phyloP scores from a whole-genome alignment of 331 rosid genomes.

The Pyracantha coccinea region DNA sequence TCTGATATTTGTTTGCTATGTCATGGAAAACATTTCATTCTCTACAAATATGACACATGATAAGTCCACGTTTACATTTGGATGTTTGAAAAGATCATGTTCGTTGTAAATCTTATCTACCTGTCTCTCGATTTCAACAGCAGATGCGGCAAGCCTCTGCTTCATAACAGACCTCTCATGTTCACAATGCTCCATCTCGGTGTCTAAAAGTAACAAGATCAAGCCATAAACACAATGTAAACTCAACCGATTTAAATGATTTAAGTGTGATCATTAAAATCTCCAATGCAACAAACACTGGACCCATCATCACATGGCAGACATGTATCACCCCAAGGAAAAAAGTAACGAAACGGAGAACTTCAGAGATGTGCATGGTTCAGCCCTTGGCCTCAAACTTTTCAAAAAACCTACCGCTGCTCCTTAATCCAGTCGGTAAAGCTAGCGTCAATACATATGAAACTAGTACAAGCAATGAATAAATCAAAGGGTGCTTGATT shows the following conservation, averaged over 20 bases:
- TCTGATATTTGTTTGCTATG: slow-evolving; percentile 10
- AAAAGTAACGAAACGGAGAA: not conserved
- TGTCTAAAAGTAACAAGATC: slow-evolving; percentile 35
- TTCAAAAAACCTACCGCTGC: not conserved
- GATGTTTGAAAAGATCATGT: not conserved
- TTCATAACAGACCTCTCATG: slow-evolving; percentile 56
- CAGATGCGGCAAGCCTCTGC: slow-evolving; percentile 67
- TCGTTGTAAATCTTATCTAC: slow-evolving; percentile 21
- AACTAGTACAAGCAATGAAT: not conserved
- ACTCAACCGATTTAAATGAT: not conserved
- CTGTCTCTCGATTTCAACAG: slow-evolving; percentile 75
- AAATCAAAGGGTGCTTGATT: not conserved
- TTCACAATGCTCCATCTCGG: slow-evolving; percentile 66
- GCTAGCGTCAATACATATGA: not conserved
- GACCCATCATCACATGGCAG: not conserved
- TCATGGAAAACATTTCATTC: slow-evolving; percentile 95
- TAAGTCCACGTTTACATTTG: not conserved
- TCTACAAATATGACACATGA: slow-evolving; percentile 39
- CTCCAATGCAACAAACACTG: not conserved
- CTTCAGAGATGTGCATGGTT: not conserved
- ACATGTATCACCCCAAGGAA: not conserved
- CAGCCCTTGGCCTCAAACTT: not conserved
- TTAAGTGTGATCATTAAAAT: not conserved
- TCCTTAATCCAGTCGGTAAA: not conserved
- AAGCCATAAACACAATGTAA: not conserved